Percentiles rank a stretch among this genome's conserved stretches.
Evolutionary conservation across 2,329 filamentous ascomycete genomes (phyloP).

Genomic region (Lasiodiplodia hormozganensis): DNA sequence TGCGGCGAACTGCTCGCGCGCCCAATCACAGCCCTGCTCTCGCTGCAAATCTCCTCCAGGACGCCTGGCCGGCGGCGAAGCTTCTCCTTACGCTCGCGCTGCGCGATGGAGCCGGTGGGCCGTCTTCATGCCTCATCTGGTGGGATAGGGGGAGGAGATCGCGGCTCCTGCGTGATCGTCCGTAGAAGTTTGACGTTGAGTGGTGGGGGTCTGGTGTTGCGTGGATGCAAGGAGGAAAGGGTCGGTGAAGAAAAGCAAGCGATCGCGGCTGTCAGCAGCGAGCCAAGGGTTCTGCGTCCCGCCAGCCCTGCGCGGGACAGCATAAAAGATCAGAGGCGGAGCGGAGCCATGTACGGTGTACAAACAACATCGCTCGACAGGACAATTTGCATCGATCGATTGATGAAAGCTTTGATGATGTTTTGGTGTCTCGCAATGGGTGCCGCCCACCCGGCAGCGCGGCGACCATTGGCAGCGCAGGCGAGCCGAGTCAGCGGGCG

Average conservation of each 20-base stretch:
- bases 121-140: slow-evolving; percentile 16
- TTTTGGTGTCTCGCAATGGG: slow-evolving; percentile 8
- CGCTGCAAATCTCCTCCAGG: slow-evolving; percentile 26
- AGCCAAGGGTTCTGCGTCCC: slow-evolving; percentile 13
- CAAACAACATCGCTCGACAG: slow-evolving; percentile 1
- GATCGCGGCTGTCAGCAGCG: slow-evolving; percentile 17
- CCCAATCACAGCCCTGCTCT: slow-evolving; percentile 17
- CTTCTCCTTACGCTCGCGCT: slow-evolving; percentile 24
- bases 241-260: slow-evolving; percentile 17
- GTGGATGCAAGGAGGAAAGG: slow-evolving; percentile 14
- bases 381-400: slow-evolving; percentile 12
- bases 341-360: slow-evolving; percentile 22
- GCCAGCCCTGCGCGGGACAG: slow-evolving; percentile 9
- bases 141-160: slow-evolving; percentile 19
- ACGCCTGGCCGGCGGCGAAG: slow-evolving; percentile 13
- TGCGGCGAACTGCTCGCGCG: slow-evolving; percentile 17
- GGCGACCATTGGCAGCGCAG: slow-evolving; percentile 10
- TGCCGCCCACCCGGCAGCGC: not conserved
- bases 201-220: slow-evolving; percentile 5
- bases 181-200: slow-evolving; percentile 19
- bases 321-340: slow-evolving; percentile 1
- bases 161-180: slow-evolving; percentile 21
- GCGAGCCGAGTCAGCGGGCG: slow-evolving; percentile 22
- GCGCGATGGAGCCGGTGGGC: slow-evolving; percentile 25
- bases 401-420: slow-evolving; percentile 5